Percentiles rank a stretch among this genome's conserved stretches.
Evolutionary conservation across 495 filamentous ascomycete species (phyloP).

Genomic region (Penicillium fimorum): DNA sequence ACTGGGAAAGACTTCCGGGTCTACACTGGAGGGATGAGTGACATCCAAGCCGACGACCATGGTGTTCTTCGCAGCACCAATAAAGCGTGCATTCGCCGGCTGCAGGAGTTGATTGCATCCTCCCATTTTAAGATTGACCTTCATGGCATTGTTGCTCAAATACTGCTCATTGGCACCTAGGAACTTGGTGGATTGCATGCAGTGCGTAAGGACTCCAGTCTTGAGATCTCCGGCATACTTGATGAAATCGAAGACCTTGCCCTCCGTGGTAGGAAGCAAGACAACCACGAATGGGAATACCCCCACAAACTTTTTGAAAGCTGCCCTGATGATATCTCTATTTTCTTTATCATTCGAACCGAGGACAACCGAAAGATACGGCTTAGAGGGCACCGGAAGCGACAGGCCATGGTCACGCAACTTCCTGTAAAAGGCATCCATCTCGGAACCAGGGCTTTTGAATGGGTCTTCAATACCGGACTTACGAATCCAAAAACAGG

Average conservation of each 20-base stretch:
- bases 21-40: constrained; percentile 75
- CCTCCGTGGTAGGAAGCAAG: constrained; percentile 48
- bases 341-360: neutral
- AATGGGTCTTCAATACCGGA: neutral
- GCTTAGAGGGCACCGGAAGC: neutral
- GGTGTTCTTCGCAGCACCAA: constrained; percentile 61
- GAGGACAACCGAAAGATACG: neutral
- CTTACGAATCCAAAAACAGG: constrained; percentile 3
- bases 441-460: neutral
- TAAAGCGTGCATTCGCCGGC: constrained; percentile 42
- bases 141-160: constrained; percentile 69
- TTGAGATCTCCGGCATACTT: constrained; percentile 62
- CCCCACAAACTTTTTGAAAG: neutral
- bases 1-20: constrained; percentile 55
- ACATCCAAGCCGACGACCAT: constrained; percentile 87
- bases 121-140: constrained; percentile 78
- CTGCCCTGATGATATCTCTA: neutral
- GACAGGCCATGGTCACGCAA: neutral
- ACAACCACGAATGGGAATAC: constrained; percentile 46
- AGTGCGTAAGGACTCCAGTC: constrained; percentile 61
- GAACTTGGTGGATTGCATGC: constrained; percentile 41
- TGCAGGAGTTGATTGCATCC: constrained; percentile 67
- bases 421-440: neutral
- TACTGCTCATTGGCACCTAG: constrained; percentile 44
- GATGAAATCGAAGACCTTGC: constrained; percentile 57